Base-by-base conservation (phyloP, 495 filamentous ascomycete genomes). In the Aspergillus sclerotioniger region DNA sequence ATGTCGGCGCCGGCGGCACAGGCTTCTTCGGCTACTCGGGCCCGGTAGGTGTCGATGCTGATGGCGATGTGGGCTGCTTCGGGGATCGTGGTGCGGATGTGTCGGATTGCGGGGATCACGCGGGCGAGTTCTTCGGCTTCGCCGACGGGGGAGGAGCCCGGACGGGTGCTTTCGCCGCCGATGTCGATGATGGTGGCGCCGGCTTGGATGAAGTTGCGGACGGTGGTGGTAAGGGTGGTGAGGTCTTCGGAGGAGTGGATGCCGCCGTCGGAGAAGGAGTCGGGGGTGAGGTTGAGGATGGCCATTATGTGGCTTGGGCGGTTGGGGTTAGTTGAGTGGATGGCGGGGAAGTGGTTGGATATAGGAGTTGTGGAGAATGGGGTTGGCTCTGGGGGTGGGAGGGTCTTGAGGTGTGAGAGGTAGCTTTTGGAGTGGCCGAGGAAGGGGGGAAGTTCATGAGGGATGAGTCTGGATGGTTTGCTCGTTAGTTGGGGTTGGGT, bases 211-310 rank as follows among this genome's bases (percentile, higher is more conserved):
- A 87, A 87, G 57, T 59, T 60, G 52, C 67, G 72, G 32, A 89
- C 76, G 9, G 84, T 89, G 31, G 64, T 51, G 15, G 76, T 70
- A 20, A 84, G 70, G 48, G 74, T 59, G 43, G 60, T 46, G 13
- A 73, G 49, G 59, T 81, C 71, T 10, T 65, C 61, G 21, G 76
- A 54, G 49, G 68, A 66, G 73, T 92, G 80, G 2, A 73, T 63
- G 44, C 92, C 93, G 51, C 92, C 94, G 63, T 97, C 92, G 12
- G 92, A 97, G 78, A 98, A 98, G 39, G 94, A 98, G 77, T 98
- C 94, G 9, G 93, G 94, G 1, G 93, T 97, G 56, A 96, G 77
- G 75, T 98, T 98, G 51, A 97, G 80, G 62, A 98, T 95, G 31
- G 90, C 88, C 94, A 98, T 98, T 41, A 97, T 72, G 53, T 85